Percentiles rank a stretch among this genome's conserved stretches.
These are phyloP conservation scores for Pecoramyces ruminantium DNA, from an alignment of 192 early-diverging fungal genomes.

Conservation along the genomic window DNA sequence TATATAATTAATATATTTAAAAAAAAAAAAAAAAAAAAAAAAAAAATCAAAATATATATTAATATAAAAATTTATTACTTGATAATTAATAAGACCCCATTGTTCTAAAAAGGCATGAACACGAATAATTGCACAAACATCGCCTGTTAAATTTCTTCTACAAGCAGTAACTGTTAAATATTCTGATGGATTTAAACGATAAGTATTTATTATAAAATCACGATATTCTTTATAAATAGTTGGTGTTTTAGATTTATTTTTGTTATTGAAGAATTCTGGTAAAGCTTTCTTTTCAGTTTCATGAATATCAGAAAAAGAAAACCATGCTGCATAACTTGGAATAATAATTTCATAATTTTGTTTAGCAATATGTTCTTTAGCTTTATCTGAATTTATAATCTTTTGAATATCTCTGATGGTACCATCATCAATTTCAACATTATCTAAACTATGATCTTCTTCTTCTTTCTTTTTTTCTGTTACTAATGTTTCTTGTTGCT, in stretches of 20 bases:
- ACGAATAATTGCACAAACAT: constrained; percentile 95
- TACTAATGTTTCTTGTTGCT: not conserved
- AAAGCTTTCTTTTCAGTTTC: constrained; percentile 74
- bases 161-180: constrained; percentile 98
- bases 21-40: constrained; percentile 1
- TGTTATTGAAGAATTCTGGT: constrained; percentile 91
- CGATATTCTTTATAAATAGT: constrained; percentile 80
- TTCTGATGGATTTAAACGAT: constrained; percentile 84
- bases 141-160: constrained; percentile 86
- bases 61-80: constrained; percentile 45
- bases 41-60: too few relatives aligned
- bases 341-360: constrained; percentile 15
- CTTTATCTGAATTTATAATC: not conserved
- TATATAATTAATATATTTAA: too few relatives aligned
- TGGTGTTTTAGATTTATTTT: constrained; percentile 85
- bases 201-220: constrained; percentile 97
- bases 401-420: not conserved
- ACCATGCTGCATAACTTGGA: constrained; percentile 92
- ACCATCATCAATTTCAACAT: constrained; percentile 13
- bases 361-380: constrained; percentile 5
- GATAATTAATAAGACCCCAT: constrained; percentile 98
- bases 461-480: not conserved
- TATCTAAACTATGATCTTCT: constrained; percentile 2
- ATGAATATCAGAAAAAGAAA: constrained; percentile 58
- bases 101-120: constrained; percentile 98